Conservation (phyloP, 2,329 filamentous ascomycete genomes). For the Colletotrichum eremochloae region DNA sequence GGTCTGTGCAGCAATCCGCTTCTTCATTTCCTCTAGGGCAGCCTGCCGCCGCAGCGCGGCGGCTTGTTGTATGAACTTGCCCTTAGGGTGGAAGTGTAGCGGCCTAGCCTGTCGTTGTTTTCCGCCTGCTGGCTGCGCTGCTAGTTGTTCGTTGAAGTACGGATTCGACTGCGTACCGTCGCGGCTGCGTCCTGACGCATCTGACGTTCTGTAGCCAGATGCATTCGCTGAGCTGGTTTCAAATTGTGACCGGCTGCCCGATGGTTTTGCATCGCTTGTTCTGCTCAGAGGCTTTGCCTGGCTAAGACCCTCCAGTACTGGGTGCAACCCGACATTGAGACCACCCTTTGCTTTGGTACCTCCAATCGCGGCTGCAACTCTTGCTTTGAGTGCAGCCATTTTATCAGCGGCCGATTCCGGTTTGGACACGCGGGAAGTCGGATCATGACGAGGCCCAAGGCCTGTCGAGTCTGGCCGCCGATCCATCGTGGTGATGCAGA, state of each 20-base stretch:
- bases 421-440: constrained; percentile 67
- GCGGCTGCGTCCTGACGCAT: constrained; percentile 53
- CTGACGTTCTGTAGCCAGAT: constrained; percentile 44
- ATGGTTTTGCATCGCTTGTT: constrained; percentile 49
- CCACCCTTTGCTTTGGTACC: constrained; percentile 73
- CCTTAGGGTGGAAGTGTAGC: constrained; percentile 92
- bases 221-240: constrained; percentile 41
- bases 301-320: constrained; percentile 74
- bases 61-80: constrained; percentile 96
- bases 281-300: constrained; percentile 60
- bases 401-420: constrained; percentile 71
- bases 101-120: constrained; percentile 80
- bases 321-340: constrained; percentile 81
- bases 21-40: constrained; percentile 93
- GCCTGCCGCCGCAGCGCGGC: constrained; percentile 90
- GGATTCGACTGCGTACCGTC: constrained; percentile 69
- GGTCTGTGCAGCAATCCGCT: constrained; percentile 87
- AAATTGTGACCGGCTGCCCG: constrained; percentile 33
- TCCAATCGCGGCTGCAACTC: constrained; percentile 81
- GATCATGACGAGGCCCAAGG: constrained; percentile 69
- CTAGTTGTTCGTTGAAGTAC: constrained; percentile 81
- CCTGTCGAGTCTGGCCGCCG: constrained; percentile 63
- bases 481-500: constrained; percentile 59
- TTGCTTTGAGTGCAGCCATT: constrained; percentile 82
- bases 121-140: constrained; percentile 67